These are phyloP conservation scores for Amanita exitialis DNA, from an alignment of 768 basidiomycete species.

Conservation along the genomic window DNA sequence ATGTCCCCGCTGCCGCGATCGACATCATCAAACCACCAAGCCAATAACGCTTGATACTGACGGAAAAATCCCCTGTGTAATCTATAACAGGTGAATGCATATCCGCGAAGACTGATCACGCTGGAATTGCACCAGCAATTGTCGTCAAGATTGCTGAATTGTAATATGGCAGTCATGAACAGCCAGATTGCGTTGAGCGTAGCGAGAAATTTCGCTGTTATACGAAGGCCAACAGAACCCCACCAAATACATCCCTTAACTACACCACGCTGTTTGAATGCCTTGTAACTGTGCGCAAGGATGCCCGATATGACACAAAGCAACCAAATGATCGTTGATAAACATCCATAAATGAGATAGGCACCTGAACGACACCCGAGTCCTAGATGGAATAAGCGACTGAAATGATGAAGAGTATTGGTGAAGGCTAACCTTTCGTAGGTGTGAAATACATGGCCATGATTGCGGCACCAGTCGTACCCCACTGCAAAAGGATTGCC, in stretches of 20 bases:
- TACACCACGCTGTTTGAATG: background rate
- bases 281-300: conserved; percentile 16
- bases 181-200: conserved; percentile 16
- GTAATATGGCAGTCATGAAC: conserved; percentile 16
- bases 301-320: conserved; percentile 14
- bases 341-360: conserved; percentile 13
- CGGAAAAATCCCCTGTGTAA: background rate
- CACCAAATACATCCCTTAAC: background rate
- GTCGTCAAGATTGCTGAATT: conserved; percentile 16
- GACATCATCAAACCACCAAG: background rate
- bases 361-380: background rate
- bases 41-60: background rate
- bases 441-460: conserved; percentile 14
- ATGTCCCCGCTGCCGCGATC: background rate
- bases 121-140: conserved; percentile 19
- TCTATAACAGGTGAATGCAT: conserved; percentile 16
- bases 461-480: conserved; percentile 16
- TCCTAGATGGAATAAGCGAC: background rate
- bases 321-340: conserved; percentile 15
- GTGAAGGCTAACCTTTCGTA: conserved; percentile 12
- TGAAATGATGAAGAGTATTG: background rate
- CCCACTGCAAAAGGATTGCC: conserved; percentile 17
- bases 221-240: conserved; percentile 12
- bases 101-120: conserved; percentile 12
- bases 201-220: conserved; percentile 14